Base-by-base conservation (phyloP, 495 filamentous ascomycete genomes). In the Ramalina intermedia region DNA sequence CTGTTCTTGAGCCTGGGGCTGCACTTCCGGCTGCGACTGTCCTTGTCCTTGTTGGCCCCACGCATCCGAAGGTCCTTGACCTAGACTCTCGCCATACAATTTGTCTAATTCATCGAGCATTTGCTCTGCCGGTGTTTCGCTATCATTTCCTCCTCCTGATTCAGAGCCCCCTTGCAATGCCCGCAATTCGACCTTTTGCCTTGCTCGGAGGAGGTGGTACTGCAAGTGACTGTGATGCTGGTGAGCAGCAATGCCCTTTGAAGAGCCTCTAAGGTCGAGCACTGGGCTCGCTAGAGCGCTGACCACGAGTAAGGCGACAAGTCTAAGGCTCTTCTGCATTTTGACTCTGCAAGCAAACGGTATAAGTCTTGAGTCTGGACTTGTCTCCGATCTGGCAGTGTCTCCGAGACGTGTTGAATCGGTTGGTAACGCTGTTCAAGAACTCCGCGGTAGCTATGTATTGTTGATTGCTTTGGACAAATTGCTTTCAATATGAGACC, bases 211-310 rank as follows among this genome's bases (percentile, higher is more conserved):
- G 51, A 42, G 33, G 41, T 17, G 47, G 41, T 13, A 58, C 24
- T 41, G 48, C 53, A 47, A 9, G 21, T 47, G 44, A 37, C 29
- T 23, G 33, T 46, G 51, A 48, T 72, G 46, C 75, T 81, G 55
- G 82, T 72, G 18, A 73, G 76, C 43, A 75, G 80, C 54, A 81
- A 67, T 58, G 74, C 76, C 41, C 81, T 73, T 27, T 68, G 59
- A 27, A 78, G 74, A 61, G 71, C 20, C 8, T 45, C 67, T 24
- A 45, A 73, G 58, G 55, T 67, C 69, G 47, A 62, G 40, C 17
- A 79, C 49, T 11, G 82, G 83, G 44, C 62, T 69, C 50, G 76
- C 80, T 53, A 77, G 55, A 44, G 72, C 75, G 63, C 82, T 67
- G 51, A 76, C 65, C 43, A 79, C 82, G 39, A 29, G 48, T 27